Percentiles rank a stretch among this genome's conserved stretches.
These are phyloP conservation scores for Pichia sp. DNA, from an alignment of 1,139 yeast genomes.

Conservation along the genomic window DNA sequence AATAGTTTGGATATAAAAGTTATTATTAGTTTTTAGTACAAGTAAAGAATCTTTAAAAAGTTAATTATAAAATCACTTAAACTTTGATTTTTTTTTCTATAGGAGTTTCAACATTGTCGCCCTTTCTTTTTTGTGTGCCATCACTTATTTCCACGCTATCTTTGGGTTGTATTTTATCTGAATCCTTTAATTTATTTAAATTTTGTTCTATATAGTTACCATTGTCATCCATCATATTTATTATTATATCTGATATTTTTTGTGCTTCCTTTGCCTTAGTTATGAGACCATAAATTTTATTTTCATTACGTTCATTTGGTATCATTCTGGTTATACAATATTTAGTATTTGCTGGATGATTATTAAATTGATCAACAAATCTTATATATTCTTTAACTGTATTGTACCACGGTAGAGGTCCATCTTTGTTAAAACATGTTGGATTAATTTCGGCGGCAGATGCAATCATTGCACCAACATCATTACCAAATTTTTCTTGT, in stretches of 20 bases:
- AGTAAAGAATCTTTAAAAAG: background rate
- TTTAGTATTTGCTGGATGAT: constrained; percentile 67
- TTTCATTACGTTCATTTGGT: constrained; percentile 58
- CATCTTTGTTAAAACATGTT: constrained; percentile 51
- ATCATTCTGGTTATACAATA: constrained; percentile 71
- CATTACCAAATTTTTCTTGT: constrained; percentile 45
- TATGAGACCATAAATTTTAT: constrained; percentile 48
- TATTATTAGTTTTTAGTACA: background rate
- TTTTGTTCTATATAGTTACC: constrained; percentile 22
- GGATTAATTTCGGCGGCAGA: constrained; percentile 85
- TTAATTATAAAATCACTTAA: background rate
- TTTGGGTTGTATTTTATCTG: background rate
- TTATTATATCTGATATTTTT: constrained; percentile 38
- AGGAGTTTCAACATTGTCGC: background rate
- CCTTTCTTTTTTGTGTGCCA: background rate
- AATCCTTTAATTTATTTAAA: background rate
- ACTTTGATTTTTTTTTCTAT: constrained; percentile 1
- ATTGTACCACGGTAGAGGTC: constrained; percentile 50
- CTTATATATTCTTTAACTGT: constrained; percentile 50
- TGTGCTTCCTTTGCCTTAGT: constrained; percentile 51
- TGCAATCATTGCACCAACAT: constrained; percentile 88
- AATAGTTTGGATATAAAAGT: too few species aligned
- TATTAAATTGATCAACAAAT: constrained; percentile 51
- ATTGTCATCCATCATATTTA: constrained; percentile 31
- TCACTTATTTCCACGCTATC: too few species aligned